These are phyloP conservation scores for Talaromyces verruculosus DNA, from an alignment of 2,329 filamentous ascomycete species.

Conservation along the genomic window DNA sequence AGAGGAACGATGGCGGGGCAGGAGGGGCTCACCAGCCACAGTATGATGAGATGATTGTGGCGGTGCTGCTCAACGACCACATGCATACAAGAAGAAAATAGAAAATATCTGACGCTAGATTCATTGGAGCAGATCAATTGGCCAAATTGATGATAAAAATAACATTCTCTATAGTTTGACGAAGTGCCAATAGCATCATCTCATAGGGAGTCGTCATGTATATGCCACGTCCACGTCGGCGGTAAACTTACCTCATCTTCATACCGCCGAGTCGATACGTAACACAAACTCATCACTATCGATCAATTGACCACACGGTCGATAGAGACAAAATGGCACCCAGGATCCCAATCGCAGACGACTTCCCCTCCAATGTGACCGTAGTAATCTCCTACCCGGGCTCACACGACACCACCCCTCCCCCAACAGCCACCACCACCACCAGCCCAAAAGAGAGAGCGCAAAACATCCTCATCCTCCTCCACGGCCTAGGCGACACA, in stretches of 20 bases:
- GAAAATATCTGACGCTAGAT: not conserved
- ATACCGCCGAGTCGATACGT: not conserved
- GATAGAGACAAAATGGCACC: conserved; percentile 29
- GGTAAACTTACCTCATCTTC: not conserved
- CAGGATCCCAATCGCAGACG: conserved; percentile 42
- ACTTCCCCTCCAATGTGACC: conserved; percentile 49
- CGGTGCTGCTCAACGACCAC: not conserved
- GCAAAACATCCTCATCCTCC: conserved; percentile 73
- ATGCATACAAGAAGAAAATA: not conserved
- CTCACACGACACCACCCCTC: conserved; percentile 45
- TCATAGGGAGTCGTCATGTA: not conserved
- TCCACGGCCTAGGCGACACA: conserved; percentile 82
- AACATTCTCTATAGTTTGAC: too few relatives aligned
- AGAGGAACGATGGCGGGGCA: not conserved
- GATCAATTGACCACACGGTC: not conserved
- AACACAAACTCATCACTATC: not conserved
- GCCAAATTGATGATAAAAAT: not conserved
- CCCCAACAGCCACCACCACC: conserved; percentile 29
- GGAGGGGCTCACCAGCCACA: not conserved
- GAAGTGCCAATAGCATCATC: not conserved
- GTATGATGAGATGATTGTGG: not conserved
- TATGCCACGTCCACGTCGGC: not conserved
- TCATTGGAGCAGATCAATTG: not conserved
- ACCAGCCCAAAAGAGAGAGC: conserved; percentile 52
- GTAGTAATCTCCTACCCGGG: conserved; percentile 40